Percentiles rank a stretch among this genome's conserved stretches.
Evolutionary conservation across 2,329 filamentous ascomycete genomes (phyloP).

Genomic region (Fusarium ambrosium): DNA sequence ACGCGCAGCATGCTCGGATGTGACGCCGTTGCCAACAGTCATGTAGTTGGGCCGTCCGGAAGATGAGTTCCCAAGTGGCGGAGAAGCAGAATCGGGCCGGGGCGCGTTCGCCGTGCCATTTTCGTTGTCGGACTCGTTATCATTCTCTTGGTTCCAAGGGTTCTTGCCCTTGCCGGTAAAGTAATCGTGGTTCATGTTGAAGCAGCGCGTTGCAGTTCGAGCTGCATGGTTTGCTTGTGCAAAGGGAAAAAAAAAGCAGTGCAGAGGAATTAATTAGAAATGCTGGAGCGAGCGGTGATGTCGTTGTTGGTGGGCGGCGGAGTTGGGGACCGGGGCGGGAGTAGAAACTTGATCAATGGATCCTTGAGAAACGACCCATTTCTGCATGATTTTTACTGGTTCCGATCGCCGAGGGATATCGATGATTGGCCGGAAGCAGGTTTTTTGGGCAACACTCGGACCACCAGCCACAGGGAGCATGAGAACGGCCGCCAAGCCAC

Average conservation of each 20-base stretch:
- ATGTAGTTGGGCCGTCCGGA: slow-evolving; percentile 76
- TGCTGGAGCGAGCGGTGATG: slow-evolving; percentile 38
- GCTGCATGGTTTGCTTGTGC: slow-evolving; percentile 51
- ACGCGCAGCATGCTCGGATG: slow-evolving; percentile 84
- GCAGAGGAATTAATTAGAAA: slow-evolving; percentile 29
- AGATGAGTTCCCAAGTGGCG: slow-evolving; percentile 42
- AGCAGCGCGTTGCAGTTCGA: slow-evolving; percentile 39
- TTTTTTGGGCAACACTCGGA: slow-evolving; percentile 29
- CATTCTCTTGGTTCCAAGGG: slow-evolving; percentile 51
- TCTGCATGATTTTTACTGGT: slow-evolving; percentile 52
- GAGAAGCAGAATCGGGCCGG: slow-evolving; percentile 45
- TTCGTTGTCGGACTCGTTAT: slow-evolving; percentile 43
- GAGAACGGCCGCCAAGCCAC: slow-evolving; percentile 16
- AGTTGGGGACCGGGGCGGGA: slow-evolving; percentile 35
- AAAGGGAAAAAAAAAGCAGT: slow-evolving; percentile 1
- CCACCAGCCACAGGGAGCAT: slow-evolving; percentile 28
- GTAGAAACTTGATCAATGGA: slow-evolving; percentile 38
- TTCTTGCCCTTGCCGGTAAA: slow-evolving; percentile 68
- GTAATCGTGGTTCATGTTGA: slow-evolving; percentile 73
- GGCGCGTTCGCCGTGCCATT: slow-evolving; percentile 36
- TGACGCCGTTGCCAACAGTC: slow-evolving; percentile 87
- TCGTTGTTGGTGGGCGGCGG: slow-evolving; percentile 38
- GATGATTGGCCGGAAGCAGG: slow-evolving; percentile 47
- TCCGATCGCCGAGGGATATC: slow-evolving; percentile 36
- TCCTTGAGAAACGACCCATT: slow-evolving; percentile 39